A percentile compares a stretch with the other conserved stretches of the same genome.
These are phyloP conservation scores for Cucumis melo DNA, from an alignment of 306 rosid species.

Conservation along the genomic window DNA sequence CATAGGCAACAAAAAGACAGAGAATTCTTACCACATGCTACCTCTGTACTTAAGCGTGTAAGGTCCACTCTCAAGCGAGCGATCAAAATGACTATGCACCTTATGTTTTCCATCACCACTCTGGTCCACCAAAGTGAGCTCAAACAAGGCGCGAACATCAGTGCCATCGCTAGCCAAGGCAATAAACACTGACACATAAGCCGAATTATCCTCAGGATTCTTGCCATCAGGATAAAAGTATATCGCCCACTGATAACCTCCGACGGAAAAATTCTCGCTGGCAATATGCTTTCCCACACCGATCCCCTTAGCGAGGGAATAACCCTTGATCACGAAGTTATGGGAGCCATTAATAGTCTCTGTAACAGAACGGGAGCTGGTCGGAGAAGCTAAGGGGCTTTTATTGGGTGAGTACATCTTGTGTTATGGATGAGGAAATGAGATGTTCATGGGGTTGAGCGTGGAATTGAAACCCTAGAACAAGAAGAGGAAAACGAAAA, in stretches of 20 bases:
- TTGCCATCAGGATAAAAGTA: conserved; percentile 95
- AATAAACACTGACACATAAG: conserved; percentile 88
- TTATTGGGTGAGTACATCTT: conserved; percentile 15
- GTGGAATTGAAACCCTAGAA: neutral
- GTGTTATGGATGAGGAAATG: neutral
- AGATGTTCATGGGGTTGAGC: conserved; percentile 2
- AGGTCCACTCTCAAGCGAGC: conserved; percentile 85
- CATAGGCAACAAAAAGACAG: neutral
- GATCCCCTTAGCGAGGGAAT: conserved; percentile 85
- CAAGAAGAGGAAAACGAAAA: neutral
- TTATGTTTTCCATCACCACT: conserved; percentile 78
- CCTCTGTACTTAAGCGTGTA: conserved; percentile 89
- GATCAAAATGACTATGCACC: conserved; percentile 90
- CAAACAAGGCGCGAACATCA: conserved; percentile 83
- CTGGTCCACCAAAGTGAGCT: conserved; percentile 78
- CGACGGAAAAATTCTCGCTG: conserved; percentile 78
- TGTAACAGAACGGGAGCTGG: conserved; percentile 79
- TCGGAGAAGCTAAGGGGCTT: conserved; percentile 34
- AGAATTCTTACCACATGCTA: conserved; percentile 70
- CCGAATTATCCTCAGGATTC: conserved; percentile 83
- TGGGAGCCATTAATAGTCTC: conserved; percentile 95
- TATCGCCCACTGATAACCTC: conserved; percentile 96
- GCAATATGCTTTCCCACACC: conserved; percentile 93
- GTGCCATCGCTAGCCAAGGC: conserved; percentile 96
- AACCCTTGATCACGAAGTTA: conserved; percentile 77